A percentile compares a stretch with the other conserved stretches of the same genome.
phyloP scores from a whole-genome alignment of 129 eudicot genomes.

The Sambucus nigra region DNA sequence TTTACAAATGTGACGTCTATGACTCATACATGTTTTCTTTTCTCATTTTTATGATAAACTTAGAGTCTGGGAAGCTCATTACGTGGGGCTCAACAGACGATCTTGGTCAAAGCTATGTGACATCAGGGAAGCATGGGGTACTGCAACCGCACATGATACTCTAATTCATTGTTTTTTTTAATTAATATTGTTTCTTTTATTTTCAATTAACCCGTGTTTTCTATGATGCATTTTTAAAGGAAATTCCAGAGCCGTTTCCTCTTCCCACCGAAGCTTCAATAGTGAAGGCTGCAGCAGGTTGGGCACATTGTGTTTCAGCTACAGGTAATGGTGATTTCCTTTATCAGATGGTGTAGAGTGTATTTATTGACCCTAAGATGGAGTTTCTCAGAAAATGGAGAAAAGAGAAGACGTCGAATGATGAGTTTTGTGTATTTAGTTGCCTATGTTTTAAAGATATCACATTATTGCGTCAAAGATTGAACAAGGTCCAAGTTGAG shows the following conservation, averaged over 20 bases:
- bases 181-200: not conserved
- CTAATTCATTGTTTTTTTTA: not conserved
- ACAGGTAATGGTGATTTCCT: constrained; percentile 43
- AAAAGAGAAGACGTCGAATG: not conserved
- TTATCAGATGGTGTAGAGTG: not conserved
- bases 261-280: constrained; percentile 69
- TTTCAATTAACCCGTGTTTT: constrained; percentile 21
- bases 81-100: constrained; percentile 99
- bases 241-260: constrained; percentile 96
- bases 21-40: not conserved
- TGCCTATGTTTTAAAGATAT: not conserved
- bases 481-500: not conserved
- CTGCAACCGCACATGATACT: constrained; percentile 13
- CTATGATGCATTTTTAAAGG: constrained; percentile 46
- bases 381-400: not conserved
- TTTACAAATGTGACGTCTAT: too few relatives aligned
- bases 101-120: constrained; percentile 94
- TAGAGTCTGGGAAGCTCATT: constrained; percentile 87
- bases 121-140: constrained; percentile 99
- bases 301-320: constrained; percentile 94
- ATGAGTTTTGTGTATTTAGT: not conserved
- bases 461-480: not conserved
- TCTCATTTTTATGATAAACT: not conserved
- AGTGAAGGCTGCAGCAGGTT: constrained; percentile 87
- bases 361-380: not conserved